Conservation (phyloP, 768 basidiomycete species). For the Baorangia bicolor region DNA sequence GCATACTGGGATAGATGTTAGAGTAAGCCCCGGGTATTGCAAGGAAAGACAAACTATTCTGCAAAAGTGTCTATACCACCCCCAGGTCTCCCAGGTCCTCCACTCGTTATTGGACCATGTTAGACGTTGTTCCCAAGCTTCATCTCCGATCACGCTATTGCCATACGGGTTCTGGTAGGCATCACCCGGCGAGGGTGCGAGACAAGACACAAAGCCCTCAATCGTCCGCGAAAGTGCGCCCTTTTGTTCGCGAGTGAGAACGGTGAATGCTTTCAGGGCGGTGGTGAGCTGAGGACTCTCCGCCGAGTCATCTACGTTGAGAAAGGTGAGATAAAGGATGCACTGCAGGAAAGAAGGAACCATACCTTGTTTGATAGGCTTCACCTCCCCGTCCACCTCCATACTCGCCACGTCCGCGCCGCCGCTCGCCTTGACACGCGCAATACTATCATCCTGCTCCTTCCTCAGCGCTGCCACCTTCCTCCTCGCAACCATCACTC, state of each 20-base stretch:
- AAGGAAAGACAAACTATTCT: conserved; percentile 53
- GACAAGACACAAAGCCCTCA: conserved; percentile 69
- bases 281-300: conserved; percentile 70
- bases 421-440: conserved; percentile 65
- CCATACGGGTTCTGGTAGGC: conserved; percentile 50
- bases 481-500: conserved; percentile 74
- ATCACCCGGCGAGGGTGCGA: conserved; percentile 46
- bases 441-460: conserved; percentile 86
- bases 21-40: background rate
- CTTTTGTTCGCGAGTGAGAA: conserved; percentile 75
- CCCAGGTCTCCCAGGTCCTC: conserved; percentile 86
- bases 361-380: conserved; percentile 45
- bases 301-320: conserved; percentile 41
- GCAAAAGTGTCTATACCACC: conserved; percentile 90
- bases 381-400: conserved; percentile 75
- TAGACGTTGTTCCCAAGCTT: conserved; percentile 68
- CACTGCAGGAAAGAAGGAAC: background rate
- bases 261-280: conserved; percentile 73
- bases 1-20: conserved; percentile 53
- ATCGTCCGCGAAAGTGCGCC: conserved; percentile 68
- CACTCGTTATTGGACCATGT: conserved; percentile 75
- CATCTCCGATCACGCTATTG: conserved; percentile 57
- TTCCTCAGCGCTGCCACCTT: conserved; percentile 75
- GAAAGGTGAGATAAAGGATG: conserved; percentile 2
- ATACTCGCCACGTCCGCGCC: conserved; percentile 49